Percentiles rank a stretch among this genome's conserved stretches.
Evolutionary conservation across 2,329 filamentous ascomycete genomes (phyloP).

Genomic region (Aspergillus pseudoviridinutans): DNA sequence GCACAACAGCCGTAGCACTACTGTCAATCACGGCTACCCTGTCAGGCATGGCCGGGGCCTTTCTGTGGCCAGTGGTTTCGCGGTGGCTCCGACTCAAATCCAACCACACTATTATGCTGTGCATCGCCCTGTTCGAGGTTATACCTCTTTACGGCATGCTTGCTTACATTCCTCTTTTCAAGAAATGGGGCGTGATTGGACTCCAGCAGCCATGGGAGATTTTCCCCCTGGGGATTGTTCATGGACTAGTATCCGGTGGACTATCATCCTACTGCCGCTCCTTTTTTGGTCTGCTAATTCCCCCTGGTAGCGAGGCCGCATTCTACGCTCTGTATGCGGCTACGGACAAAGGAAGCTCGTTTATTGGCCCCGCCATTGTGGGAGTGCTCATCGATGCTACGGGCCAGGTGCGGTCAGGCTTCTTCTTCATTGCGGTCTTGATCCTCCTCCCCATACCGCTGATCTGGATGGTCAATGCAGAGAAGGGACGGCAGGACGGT

Average conservation of each 20-base stretch:
- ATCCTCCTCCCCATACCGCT: constrained; percentile 76
- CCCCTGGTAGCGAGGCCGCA: constrained; percentile 81
- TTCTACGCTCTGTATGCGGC: constrained; percentile 94
- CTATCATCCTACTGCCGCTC: constrained; percentile 82
- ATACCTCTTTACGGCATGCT: constrained; percentile 85
- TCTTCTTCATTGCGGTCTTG: constrained; percentile 81
- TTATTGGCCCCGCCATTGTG: constrained; percentile 87
- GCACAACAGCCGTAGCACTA: constrained; percentile 72
- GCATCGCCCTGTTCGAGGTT: constrained; percentile 80
- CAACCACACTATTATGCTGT: constrained; percentile 81
- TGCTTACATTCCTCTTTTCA: constrained; percentile 75
- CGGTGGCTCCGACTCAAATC: constrained; percentile 63
- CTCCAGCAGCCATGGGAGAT: constrained; percentile 90
- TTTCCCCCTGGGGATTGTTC: constrained; percentile 80
- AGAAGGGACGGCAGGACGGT: constrained; percentile 32
- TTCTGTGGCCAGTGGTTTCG: constrained; percentile 76
- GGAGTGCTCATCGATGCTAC: constrained; percentile 78
- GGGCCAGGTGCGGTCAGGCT: constrained; percentile 72
- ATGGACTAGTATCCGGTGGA: constrained; percentile 83
- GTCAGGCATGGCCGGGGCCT: constrained; percentile 76
- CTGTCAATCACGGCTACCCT: constrained; percentile 85
- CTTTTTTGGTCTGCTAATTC: constrained; percentile 82
- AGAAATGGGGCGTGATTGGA: constrained; percentile 68
- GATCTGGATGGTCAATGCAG: constrained; percentile 64
- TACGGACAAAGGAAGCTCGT: constrained; percentile 85